A percentile compares a stretch with the other conserved stretches of the same genome.
Evolutionary conservation across 208 protist species (phyloP).

Genomic region (Leishmania tropica): DNA sequence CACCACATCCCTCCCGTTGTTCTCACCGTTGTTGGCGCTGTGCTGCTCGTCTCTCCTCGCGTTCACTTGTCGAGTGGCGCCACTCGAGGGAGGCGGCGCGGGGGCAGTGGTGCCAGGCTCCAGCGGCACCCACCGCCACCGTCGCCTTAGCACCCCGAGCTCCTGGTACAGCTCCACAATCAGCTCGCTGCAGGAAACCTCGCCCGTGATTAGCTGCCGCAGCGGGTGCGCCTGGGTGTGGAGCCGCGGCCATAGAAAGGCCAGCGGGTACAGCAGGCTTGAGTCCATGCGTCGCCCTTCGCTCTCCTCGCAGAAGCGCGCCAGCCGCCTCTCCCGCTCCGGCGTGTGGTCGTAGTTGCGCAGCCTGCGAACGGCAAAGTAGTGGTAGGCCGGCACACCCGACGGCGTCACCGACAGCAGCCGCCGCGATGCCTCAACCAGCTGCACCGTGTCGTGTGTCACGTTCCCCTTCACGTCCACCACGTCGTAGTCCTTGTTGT

Average conservation of each 20-base stretch:
- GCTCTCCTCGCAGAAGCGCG: conserved; percentile 29
- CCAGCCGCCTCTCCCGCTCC: conserved; percentile 21
- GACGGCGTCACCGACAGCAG: conserved; percentile 36
- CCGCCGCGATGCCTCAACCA: conserved; percentile 57
- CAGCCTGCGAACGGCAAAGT: conserved; percentile 72
- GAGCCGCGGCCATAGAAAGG: conserved; percentile 44
- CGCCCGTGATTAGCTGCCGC: conserved; percentile 18
- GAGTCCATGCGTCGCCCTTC: conserved; percentile 40
- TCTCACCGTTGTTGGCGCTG: neutral
- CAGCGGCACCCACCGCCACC: conserved; percentile 48
- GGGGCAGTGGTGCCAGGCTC: neutral
- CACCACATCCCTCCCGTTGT: neutral
- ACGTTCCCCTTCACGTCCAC: conserved; percentile 59
- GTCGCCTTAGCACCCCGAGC: conserved; percentile 53
- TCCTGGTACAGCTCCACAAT: conserved; percentile 76
- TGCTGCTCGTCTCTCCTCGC: neutral
- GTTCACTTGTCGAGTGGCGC: neutral
- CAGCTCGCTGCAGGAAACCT: conserved; percentile 68
- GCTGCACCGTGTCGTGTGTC: conserved; percentile 58
- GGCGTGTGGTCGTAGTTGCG: conserved; percentile 37
- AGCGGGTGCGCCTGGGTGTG: conserved; percentile 42
- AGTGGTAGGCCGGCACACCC: conserved; percentile 49
- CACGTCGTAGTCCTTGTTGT: conserved; percentile 68
- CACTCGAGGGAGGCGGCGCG: neutral
- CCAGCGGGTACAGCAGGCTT: conserved; percentile 48